phyloP scores from a whole-genome alignment of 805 yeast genomes.

The Komagataella pseudopastoris region DNA sequence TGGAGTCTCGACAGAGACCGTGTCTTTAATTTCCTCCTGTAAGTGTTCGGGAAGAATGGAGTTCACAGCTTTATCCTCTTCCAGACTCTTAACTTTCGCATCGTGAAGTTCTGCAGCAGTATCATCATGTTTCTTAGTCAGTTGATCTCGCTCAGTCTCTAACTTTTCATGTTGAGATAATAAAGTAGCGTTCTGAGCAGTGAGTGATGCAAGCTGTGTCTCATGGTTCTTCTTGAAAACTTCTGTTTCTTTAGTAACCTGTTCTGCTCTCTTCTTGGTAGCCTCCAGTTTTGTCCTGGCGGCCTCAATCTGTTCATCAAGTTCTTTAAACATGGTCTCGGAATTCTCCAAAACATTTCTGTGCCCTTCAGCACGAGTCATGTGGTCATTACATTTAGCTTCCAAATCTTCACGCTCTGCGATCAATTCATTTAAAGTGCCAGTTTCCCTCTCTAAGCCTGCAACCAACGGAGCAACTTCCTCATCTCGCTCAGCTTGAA shows the following conservation, averaged over 20 bases:
- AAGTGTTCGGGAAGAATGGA: constrained; percentile 39
- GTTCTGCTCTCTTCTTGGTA: constrained; percentile 13
- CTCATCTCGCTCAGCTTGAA: constrained; percentile 40
- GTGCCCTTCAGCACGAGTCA: constrained; percentile 29
- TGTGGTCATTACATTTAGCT: constrained; percentile 29
- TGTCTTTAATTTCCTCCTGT: constrained; percentile 18
- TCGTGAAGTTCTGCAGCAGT: constrained; percentile 21
- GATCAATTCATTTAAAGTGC: constrained; percentile 33
- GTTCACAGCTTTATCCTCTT: constrained; percentile 34
- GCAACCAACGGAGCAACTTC: constrained; percentile 40
- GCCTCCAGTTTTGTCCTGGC: constrained; percentile 23
- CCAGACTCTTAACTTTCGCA: constrained; percentile 19
- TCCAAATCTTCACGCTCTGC: constrained; percentile 32
- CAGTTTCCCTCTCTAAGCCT: constrained; percentile 35
- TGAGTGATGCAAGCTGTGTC: constrained; percentile 15
- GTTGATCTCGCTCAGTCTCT: constrained; percentile 26
- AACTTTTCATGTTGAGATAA: constrained; percentile 21
- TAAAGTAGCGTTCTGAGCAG: constrained; percentile 14
- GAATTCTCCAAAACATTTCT: constrained; percentile 27
- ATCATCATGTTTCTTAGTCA: constrained; percentile 25
- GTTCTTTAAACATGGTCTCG: constrained; percentile 26
- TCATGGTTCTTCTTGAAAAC: constrained; percentile 11
- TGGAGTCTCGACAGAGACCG: constrained; percentile 13
- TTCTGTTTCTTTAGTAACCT: constrained; percentile 13
- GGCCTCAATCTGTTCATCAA: constrained; percentile 26